phyloP scores from a whole-genome alignment of 352 stramenopile genomes.

The Pythium phragmiticola region DNA sequence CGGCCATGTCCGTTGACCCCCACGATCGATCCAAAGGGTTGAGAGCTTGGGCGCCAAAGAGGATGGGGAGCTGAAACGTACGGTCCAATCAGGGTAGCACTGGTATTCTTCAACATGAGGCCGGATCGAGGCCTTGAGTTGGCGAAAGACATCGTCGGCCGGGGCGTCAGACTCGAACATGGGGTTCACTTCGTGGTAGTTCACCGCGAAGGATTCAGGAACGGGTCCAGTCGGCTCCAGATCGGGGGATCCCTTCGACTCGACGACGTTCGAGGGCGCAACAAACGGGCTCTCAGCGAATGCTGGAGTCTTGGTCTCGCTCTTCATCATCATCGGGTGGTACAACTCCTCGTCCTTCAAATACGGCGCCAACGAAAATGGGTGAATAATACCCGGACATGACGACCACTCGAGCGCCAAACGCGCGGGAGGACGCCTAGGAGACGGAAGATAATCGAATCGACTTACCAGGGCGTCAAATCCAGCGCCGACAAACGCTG shows the following conservation, averaged over 20 bases:
- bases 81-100: conserved; percentile 55
- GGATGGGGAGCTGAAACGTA: conserved; percentile 32
- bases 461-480: conserved; percentile 56
- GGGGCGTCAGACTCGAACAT: conserved; percentile 69
- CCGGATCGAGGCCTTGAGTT: conserved; percentile 47
- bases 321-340: conserved; percentile 26
- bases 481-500: conserved; percentile 52
- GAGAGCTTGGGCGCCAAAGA: background rate
- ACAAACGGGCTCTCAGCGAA: conserved; percentile 20
- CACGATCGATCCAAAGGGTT: conserved; percentile 3
- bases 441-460: background rate
- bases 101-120: conserved; percentile 51
- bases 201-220: conserved; percentile 43
- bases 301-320: conserved; percentile 20
- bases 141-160: conserved; percentile 42
- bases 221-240: conserved; percentile 50
- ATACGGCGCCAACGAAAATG: conserved; percentile 19
- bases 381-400: background rate
- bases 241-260: conserved; percentile 30
- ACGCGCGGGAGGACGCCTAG: background rate
- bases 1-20: conserved; percentile 18
- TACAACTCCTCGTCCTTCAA: conserved; percentile 32
- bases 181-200: conserved; percentile 66
- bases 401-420: background rate
- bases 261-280: conserved; percentile 8